Percentiles rank a stretch among this genome's conserved stretches.
Conservation (phyloP, 257 asterid species). For the Thymus quinquecostatus region DNA sequence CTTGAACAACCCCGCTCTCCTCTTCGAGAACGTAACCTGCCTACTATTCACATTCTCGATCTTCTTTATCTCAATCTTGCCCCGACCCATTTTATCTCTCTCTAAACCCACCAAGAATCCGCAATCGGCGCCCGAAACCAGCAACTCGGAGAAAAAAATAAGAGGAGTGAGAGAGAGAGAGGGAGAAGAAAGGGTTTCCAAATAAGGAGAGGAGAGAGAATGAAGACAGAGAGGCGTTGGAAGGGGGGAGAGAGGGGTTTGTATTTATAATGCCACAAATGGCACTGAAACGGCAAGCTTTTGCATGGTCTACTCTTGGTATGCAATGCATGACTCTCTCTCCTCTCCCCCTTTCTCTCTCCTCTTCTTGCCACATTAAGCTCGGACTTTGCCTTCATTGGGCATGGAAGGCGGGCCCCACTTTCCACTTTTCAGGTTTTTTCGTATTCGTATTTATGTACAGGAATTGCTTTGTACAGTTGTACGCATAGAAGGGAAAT, state of each 20-base stretch:
- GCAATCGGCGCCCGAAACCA: conserved; percentile 6
- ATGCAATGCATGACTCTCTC: conserved; percentile 53
- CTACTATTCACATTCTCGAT: conserved; percentile 79
- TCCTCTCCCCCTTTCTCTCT: conserved; percentile 4
- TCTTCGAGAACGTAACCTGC: conserved; percentile 79
- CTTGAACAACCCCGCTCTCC: conserved; percentile 70
- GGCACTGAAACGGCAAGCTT: conserved; percentile 80
- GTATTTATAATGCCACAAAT: conserved; percentile 56
- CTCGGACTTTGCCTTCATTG: conserved; percentile 40
- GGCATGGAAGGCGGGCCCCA: conserved; percentile 35
- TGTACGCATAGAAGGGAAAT: conserved; percentile 23
- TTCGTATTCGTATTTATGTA: conserved; percentile 23
- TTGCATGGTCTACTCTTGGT: conserved; percentile 55
- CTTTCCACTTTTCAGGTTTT: conserved; percentile 46
- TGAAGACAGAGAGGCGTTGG: conserved; percentile 53
- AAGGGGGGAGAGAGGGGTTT: conserved; percentile 25
- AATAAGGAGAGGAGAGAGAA: conserved; percentile 33
- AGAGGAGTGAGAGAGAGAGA: neutral
- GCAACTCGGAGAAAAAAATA: neutral
- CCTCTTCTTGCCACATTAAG: conserved; percentile 47
- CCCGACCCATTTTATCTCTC: conserved; percentile 64
- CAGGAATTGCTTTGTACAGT: conserved; percentile 26
- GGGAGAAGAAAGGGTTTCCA: conserved; percentile 34
- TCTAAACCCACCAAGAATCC: conserved; percentile 38
- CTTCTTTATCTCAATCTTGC: conserved; percentile 78